Evolutionary conservation across 345 rosid species (phyloP).

Genomic region (Heritiera littoralis): DNA sequence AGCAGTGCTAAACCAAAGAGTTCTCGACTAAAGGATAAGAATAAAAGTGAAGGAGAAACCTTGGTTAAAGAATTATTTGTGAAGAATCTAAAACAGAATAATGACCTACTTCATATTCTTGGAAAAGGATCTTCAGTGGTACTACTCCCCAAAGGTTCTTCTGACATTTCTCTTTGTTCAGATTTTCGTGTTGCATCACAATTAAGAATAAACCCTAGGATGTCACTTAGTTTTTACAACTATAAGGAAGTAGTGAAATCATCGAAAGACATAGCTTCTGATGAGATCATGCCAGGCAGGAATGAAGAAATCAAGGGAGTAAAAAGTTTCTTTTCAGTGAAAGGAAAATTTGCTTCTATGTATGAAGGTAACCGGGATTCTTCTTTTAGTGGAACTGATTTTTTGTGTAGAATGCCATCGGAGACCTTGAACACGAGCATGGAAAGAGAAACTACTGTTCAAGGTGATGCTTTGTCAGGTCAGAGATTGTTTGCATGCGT

Average conservation of each 20-base stretch:
- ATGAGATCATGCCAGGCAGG: conserved; percentile 30
- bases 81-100: conserved; percentile 62
- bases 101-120: conserved; percentile 66
- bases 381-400: conserved; percentile 32
- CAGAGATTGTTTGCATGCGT: conserved; percentile 93
- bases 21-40: conserved; percentile 89
- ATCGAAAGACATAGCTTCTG: conserved; percentile 40
- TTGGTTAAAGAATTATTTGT: conserved; percentile 82
- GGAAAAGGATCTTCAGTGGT: conserved; percentile 77
- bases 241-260: conserved; percentile 41
- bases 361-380: conserved; percentile 57
- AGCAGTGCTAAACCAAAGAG: conserved; percentile 72
- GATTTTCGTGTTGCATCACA: conserved; percentile 73
- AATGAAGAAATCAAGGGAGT: conserved; percentile 35
- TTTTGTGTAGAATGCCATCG: conserved; percentile 23
- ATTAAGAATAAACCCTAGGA: conserved; percentile 41
- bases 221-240: conserved; percentile 35
- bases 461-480: conserved; percentile 63
- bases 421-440: conserved; percentile 19
- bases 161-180: conserved; percentile 67
- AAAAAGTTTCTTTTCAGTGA: conserved; percentile 48
- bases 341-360: conserved; percentile 60
- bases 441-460: conserved; percentile 35
- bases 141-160: conserved; percentile 76
- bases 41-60: conserved; percentile 81